Conservation (phyloP, 306 rosid genomes). For the Hippophae rhamnoides region DNA sequence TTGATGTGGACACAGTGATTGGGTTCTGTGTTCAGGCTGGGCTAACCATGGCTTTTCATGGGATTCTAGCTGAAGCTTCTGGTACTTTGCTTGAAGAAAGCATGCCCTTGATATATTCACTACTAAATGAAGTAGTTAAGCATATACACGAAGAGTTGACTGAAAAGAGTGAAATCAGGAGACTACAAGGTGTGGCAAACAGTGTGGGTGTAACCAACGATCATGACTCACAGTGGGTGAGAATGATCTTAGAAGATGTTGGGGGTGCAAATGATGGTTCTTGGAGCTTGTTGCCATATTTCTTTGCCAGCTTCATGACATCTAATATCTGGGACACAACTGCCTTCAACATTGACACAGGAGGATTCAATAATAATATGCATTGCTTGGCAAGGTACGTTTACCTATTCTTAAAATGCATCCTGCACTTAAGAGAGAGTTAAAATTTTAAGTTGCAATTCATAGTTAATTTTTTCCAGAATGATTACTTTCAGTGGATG, state of each 20-base stretch:
- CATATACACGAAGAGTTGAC: conserved; percentile 79
- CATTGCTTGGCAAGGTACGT: conserved; percentile 88
- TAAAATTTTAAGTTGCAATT: not conserved
- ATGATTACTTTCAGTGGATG: not conserved
- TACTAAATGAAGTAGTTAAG: conserved; percentile 65
- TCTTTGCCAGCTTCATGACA: conserved; percentile 91
- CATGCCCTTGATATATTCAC: conserved; percentile 79
- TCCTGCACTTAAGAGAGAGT: not conserved
- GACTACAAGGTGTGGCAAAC: conserved; percentile 80
- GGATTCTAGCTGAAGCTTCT: conserved; percentile 78
- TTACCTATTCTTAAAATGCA: conserved; percentile 13
- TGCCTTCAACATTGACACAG: conserved; percentile 90
- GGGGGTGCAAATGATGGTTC: conserved; percentile 96
- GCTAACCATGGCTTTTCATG: conserved; percentile 75
- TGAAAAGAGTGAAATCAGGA: conserved; percentile 66
- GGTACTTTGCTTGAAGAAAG: conserved; percentile 82
- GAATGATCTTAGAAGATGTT: conserved; percentile 81
- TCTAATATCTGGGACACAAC: conserved; percentile 84
- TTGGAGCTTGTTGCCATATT: conserved; percentile 89
- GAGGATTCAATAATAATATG: conserved; percentile 87
- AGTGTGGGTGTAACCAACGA: conserved; percentile 55
- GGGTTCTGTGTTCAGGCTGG: conserved; percentile 95
- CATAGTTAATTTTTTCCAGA: not conserved
- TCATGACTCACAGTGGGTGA: conserved; percentile 89
- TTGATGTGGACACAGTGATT: conserved; percentile 78